Evolutionary conservation across 2,329 filamentous ascomycete species (phyloP), one percentile per base, ranked within the genome.

Genomic region (Biscogniauxia mediterranea): DNA sequence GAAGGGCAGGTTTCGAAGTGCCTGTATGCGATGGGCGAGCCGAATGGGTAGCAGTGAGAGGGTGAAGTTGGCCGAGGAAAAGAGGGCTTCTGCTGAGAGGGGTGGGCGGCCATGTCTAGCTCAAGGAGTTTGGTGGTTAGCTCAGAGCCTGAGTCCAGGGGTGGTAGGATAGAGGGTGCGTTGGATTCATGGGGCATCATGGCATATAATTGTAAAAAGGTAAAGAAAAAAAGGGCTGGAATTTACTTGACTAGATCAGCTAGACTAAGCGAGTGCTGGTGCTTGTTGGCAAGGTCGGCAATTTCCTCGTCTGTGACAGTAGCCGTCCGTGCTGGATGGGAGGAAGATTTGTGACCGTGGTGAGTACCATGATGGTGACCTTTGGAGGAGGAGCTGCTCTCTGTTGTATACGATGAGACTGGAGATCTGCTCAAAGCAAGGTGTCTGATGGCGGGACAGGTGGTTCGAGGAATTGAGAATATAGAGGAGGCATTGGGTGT

Each of bases 1-100:
- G 77, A 94, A 99, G 0, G 95, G 95, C 8, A 99, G 86, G 74
- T 96, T 97, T 65, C 93, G 89, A 19, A 99, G 82, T 52, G 93
- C 92, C 75, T 97, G 91, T 66, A 99, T 96, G 60, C 95, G 92
- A 74, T 96, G 92, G 25, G 95, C 95, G 25, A 99, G 88, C 46
- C 95, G 92, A 55, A 95, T 91, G 15, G 95, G 95, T 9, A 98
- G 88, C 57, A 97, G 90, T 26, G 89, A 91, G 67, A 98, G 89
- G 13, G 95, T 96, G 79, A 98, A 98, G 79, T 97, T 97, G 64
- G 95, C 95, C 1, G 93, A 97, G 46, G 89, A 87, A 70, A 97
- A 87, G 59, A 99, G 85, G 21, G 92, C 90, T 49, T 89, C 83
- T 59, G 89, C 85, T 2, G 91, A 91, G 56, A 98, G 85, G 0